Percentiles rank a stretch among this genome's conserved stretches.
Evolutionary conservation across 768 basidiomycete genomes (phyloP).

Genomic region (Leccinum subtestaceum): DNA sequence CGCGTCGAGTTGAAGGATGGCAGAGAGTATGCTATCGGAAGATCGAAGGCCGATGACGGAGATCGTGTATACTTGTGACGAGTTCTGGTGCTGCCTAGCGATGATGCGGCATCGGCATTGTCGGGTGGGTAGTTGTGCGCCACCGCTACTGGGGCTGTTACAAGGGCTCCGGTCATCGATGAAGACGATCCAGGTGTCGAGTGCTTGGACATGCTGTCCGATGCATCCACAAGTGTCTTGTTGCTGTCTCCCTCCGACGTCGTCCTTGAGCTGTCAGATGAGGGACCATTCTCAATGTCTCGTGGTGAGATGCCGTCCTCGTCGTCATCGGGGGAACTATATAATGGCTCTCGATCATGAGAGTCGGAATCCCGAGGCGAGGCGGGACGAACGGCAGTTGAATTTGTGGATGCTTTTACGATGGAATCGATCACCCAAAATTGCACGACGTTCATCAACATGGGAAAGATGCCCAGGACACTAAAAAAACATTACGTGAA

Average conservation of each 20-base stretch:
- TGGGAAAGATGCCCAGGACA: slow-evolving; percentile 90
- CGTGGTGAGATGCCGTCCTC: slow-evolving; percentile 30
- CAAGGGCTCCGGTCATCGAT: slow-evolving; percentile 7
- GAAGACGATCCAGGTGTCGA: slow-evolving; percentile 15
- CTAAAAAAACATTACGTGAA: slow-evolving; percentile 35
- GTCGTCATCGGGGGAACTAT: slow-evolving; percentile 55
- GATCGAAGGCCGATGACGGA: slow-evolving; percentile 41
- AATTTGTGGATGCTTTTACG: slow-evolving; percentile 63
- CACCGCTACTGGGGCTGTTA: slow-evolving; percentile 3
- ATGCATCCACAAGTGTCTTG: slow-evolving; percentile 19
- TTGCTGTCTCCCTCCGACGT: slow-evolving; percentile 24
- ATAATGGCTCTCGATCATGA: slow-evolving; percentile 61
- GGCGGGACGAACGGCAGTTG: slow-evolving; percentile 40
- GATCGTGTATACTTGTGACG: slow-evolving; percentile 30
- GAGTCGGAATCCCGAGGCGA: slow-evolving; percentile 37
- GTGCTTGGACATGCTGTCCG: slow-evolving; percentile 15
- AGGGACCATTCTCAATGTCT: slow-evolving; percentile 49
- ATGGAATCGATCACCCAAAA: slow-evolving; percentile 96
- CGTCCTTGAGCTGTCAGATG: slow-evolving; percentile 35
- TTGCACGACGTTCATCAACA: slow-evolving; percentile 84
- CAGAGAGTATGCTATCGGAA: slow-evolving; percentile 26
- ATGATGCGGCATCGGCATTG: slow-evolving; percentile 36
- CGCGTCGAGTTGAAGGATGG: slow-evolving; percentile 31
- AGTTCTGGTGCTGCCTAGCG: slow-evolving; percentile 21
- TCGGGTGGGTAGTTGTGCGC: slow-evolving; percentile 57